These are phyloP conservation scores for Cercis canadensis DNA, from an alignment of 306 rosid genomes.

Conservation along the genomic window DNA sequence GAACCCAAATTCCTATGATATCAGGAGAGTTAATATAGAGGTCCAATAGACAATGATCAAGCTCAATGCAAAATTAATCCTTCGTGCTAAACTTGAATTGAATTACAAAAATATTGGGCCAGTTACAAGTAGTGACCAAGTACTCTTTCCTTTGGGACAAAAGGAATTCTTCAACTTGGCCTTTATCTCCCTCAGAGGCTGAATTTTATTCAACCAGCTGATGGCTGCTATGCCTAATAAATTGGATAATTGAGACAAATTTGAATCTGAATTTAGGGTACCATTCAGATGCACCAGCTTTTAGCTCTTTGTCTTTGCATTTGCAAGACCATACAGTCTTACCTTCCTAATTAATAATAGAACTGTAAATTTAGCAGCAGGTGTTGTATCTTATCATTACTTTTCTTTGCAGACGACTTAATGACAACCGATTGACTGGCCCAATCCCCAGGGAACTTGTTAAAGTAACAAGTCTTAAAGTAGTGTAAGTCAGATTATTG, in stretches of 20 bases:
- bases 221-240: not conserved
- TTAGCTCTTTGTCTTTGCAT: not conserved
- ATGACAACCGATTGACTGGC: slow-evolving; percentile 79
- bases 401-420: slow-evolving; percentile 73
- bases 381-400: slow-evolving; percentile 28
- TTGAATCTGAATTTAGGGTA: not conserved
- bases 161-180: not conserved
- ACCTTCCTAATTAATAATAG: no score
- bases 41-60: not conserved
- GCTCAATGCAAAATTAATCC: not conserved
- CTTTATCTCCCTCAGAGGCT: not conserved
- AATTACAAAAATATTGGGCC: not conserved
- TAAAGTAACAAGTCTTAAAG: slow-evolving; percentile 85
- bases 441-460: slow-evolving; percentile 80
- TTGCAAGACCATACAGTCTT: no score
- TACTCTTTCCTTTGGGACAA: not conserved
- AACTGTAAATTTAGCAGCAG: slow-evolving; percentile 16
- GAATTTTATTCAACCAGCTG: not conserved
- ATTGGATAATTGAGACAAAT: not conserved
- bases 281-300: not conserved
- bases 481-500: slow-evolving; percentile 69
- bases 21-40: not conserved
- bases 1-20: not conserved
- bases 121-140: not conserved
- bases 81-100: not conserved